These are phyloP conservation scores for Talaromyces marneffei DNA, from an alignment of 2,329 filamentous ascomycete genomes.

Conservation along the genomic window DNA sequence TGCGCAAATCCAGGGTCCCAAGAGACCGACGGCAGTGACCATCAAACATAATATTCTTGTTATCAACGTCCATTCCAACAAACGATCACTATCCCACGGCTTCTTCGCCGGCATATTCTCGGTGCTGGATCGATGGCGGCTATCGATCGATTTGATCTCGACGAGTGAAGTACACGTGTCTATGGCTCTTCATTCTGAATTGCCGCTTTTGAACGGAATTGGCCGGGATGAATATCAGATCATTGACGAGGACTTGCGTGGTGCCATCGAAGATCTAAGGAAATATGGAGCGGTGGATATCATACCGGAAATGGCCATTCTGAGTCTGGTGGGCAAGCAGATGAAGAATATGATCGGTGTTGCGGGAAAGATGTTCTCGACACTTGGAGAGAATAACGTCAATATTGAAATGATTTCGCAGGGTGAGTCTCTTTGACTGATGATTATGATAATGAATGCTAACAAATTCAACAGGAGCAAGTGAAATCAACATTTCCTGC, in stretches of 20 bases:
- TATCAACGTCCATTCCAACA: conserved; percentile 97
- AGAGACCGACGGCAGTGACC: conserved; percentile 81
- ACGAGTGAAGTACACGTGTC: conserved; percentile 96
- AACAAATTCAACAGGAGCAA: conserved; percentile 60
- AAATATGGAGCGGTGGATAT: conserved; percentile 87
- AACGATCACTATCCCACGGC: conserved; percentile 88
- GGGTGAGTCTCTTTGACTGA: conserved; percentile 52
- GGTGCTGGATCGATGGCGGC: conserved; percentile 76
- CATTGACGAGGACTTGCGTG: conserved; percentile 57
- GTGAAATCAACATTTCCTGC: conserved; percentile 98
- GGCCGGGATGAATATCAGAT: conserved; percentile 48
- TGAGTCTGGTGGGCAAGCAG: conserved; percentile 88
- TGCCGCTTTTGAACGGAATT: conserved; percentile 46
- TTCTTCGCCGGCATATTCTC: conserved; percentile 93
- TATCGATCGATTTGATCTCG: conserved; percentile 94
- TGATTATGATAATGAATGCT: neutral
- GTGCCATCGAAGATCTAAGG: conserved; percentile 64
- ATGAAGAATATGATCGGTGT: conserved; percentile 98
- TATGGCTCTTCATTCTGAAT: conserved; percentile 85
- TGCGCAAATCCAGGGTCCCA: conserved; percentile 53
- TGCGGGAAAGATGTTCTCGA: conserved; percentile 89
- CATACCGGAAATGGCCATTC: conserved; percentile 85
- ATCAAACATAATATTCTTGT: conserved; percentile 97
- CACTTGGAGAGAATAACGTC: conserved; percentile 84
- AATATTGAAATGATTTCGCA: conserved; percentile 99